Evolutionary conservation across 225 moss, liverwort and hornwort genomes (phyloP).

Genomic region (Pseudoscleropodium purum): DNA sequence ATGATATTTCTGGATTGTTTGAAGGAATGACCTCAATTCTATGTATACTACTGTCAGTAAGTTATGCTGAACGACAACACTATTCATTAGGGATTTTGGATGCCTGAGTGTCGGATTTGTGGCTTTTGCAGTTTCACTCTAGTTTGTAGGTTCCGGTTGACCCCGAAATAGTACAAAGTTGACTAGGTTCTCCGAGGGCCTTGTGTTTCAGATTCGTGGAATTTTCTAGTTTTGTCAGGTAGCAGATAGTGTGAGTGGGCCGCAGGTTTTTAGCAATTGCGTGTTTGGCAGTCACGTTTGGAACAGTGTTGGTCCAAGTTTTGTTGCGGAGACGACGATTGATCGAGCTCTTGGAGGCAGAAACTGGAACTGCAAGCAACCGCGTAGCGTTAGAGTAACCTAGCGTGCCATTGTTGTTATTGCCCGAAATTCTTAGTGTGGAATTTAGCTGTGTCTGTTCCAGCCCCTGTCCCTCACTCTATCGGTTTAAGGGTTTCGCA

Average conservation of each 20-base stretch:
- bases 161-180: background rate
- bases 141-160: background rate
- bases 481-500: background rate
- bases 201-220: background rate
- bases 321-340: background rate
- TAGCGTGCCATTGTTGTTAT: background rate
- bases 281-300: background rate
- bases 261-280: background rate
- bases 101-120: background rate
- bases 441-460: background rate
- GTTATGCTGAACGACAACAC: background rate
- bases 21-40: background rate
- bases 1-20: background rate
- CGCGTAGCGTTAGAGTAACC: background rate
- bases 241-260: background rate
- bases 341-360: background rate
- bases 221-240: background rate
- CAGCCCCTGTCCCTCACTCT: background rate
- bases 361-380: background rate
- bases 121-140: background rate
- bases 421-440: background rate
- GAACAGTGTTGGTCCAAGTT: background rate
- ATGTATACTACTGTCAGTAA: accelerated
- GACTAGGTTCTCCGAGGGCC: background rate
- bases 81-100: background rate